Percentiles rank a stretch among this genome's conserved stretches.
These are phyloP conservation scores for Talaromyces sp. DNA, from an alignment of 2,329 filamentous ascomycete species.

Conservation along the genomic window DNA sequence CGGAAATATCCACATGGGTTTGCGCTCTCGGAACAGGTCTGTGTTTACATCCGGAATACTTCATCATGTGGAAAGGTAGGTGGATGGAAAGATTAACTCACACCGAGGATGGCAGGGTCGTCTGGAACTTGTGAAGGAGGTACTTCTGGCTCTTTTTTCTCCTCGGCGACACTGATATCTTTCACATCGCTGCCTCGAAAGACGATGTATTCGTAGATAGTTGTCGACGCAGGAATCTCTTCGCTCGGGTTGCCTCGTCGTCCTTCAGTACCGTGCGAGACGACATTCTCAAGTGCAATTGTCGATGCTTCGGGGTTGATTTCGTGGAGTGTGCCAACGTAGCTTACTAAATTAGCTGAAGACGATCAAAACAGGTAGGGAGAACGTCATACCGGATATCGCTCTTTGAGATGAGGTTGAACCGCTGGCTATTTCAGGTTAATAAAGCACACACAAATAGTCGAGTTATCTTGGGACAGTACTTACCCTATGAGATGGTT, in stretches of 20 bases:
- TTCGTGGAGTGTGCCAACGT: slow-evolving; percentile 91
- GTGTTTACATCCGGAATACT: slow-evolving; percentile 95
- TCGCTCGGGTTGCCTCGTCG: slow-evolving; percentile 73
- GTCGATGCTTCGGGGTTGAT: slow-evolving; percentile 98
- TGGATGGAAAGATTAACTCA: slow-evolving; percentile 59
- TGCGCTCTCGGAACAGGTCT: slow-evolving; percentile 85
- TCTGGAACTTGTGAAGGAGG: slow-evolving; percentile 77
- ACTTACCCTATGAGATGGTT: slow-evolving; percentile 50
- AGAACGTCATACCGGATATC: slow-evolving; percentile 74
- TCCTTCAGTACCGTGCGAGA: slow-evolving; percentile 90
- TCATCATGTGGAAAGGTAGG: slow-evolving; percentile 55
- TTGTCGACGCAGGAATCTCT: slow-evolving; percentile 78
- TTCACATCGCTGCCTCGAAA: slow-evolving; percentile 98
- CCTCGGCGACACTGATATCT: slow-evolving; percentile 88
- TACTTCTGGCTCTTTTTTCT: slow-evolving; percentile 66
- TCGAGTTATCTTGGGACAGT: slow-evolving; percentile 20
- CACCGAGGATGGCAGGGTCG: slow-evolving; percentile 93
- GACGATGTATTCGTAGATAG: slow-evolving; percentile 97
- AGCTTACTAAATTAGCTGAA: slow-evolving; percentile 52
- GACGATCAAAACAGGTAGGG: not conserved
- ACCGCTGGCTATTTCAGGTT: slow-evolving; percentile 67
- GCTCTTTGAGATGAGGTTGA: slow-evolving; percentile 95
- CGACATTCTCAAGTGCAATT: slow-evolving; percentile 94
- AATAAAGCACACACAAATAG: slow-evolving; percentile 33
- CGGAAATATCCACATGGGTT: slow-evolving; percentile 95